A percentile compares a stretch with the other conserved stretches of the same genome.
phyloP scores from a whole-genome alignment of 768 basidiomycete species.

The Tricholoma matsutake region DNA sequence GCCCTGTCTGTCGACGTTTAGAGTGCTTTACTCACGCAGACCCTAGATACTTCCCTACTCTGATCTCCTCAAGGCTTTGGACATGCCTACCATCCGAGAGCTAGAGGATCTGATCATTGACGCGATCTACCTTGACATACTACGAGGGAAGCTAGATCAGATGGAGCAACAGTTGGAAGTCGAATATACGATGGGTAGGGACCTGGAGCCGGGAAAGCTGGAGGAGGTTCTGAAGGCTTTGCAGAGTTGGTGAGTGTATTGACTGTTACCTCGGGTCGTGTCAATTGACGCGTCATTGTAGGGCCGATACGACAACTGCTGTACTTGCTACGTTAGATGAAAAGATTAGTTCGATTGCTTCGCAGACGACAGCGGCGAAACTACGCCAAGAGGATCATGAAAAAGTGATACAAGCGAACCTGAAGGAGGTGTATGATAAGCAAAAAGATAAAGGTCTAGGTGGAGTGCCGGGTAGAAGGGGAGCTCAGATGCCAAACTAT shows the following conservation, averaged over 20 bases:
- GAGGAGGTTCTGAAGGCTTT: slow-evolving; percentile 59
- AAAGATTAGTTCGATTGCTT: slow-evolving; percentile 58
- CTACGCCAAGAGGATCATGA: slow-evolving; percentile 54
- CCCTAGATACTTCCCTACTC: slow-evolving; percentile 79
- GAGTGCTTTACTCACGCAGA: not conserved
- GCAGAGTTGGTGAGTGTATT: slow-evolving; percentile 56
- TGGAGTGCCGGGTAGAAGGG: slow-evolving; percentile 14
- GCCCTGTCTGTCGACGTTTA: slow-evolving; percentile 20
- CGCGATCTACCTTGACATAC: slow-evolving; percentile 87
- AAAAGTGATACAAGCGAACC: slow-evolving; percentile 41
- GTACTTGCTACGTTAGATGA: slow-evolving; percentile 72
- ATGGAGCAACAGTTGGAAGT: slow-evolving; percentile 87
- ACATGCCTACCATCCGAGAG: slow-evolving; percentile 77
- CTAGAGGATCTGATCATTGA: slow-evolving; percentile 98
- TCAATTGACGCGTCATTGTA: slow-evolving; percentile 25
- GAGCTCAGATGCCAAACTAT: slow-evolving; percentile 12
- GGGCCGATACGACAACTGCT: slow-evolving; percentile 67
- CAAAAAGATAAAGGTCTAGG: slow-evolving; percentile 55
- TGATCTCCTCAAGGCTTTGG: slow-evolving; percentile 63
- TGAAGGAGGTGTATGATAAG: slow-evolving; percentile 64
- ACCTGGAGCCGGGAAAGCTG: slow-evolving; percentile 75
- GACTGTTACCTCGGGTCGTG: not conserved
- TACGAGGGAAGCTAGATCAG: slow-evolving; percentile 92
- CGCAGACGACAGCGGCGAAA: slow-evolving; percentile 39
- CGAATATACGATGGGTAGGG: slow-evolving; percentile 89